Evolutionary conservation across 495 filamentous ascomycete species (phyloP), one percentile per base, ranked within the genome.

Genomic region (Daldinia grandis): DNA sequence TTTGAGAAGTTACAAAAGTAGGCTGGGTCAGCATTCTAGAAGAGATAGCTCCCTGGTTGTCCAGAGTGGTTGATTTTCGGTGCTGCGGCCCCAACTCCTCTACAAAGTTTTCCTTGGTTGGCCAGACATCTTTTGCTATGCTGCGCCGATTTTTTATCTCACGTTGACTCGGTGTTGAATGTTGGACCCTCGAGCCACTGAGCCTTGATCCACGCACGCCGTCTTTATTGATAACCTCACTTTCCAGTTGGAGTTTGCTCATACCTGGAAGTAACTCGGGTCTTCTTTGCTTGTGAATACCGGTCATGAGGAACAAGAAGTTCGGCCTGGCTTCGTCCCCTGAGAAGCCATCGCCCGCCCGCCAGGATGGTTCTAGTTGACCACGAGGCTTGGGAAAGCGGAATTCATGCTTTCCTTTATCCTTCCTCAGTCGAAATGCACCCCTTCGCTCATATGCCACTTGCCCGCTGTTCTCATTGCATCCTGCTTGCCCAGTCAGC

Each of bases 301-400:
- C 47, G 15, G 62, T 47, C 68, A 71, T 66, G 1, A 35, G 12
- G 10, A 68, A 70, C 0, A 30, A 1, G 27, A 69, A 67, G 8
- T 55, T 51, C 6, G 75, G 68, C 10, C 21, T 75, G 8, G 37
- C 68, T 47, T 77, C 75, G 7, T 74, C 75, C 5, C 30, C 68
- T 10, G 75, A 74, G 44, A 77, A 77, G 7, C 70, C 75, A 21
- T 77, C 75, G 6, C 75, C 75, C 30, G 49, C 8, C 3, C 56
- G 37, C 75, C 75, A 77, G 17, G 37, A 12, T 9, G 65, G 57
- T 35, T 69, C 66, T n/a, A 51, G 56, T 58, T 72, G 67, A 58
- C 51, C 61, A 5, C 9, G 57, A 50, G 70, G 38, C 10, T 68
- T 74, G 17, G 70, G 73, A 24, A 74, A 70, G 4, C 70, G 70